Conservation (phyloP, 768 basidiomycete species). For the Boletus rufocinnamomeus region DNA sequence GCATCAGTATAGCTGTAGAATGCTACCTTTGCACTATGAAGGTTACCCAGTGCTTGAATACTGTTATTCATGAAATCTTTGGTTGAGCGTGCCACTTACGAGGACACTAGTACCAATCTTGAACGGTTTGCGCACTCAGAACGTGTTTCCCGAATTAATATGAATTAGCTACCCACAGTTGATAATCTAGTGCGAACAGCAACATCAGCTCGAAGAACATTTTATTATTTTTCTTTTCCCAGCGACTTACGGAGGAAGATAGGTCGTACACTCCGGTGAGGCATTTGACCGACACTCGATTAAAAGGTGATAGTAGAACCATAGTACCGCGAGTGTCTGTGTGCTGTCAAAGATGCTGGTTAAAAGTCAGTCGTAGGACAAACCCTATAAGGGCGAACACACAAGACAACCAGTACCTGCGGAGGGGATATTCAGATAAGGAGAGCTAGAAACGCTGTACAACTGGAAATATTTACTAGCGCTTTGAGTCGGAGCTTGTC, state of each 20-base stretch:
- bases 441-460: neutral
- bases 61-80: neutral
- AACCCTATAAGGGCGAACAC: neutral
- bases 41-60: neutral
- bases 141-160: neutral
- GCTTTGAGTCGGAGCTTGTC: neutral
- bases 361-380: neutral
- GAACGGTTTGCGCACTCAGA: neutral
- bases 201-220: neutral
- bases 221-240: neutral
- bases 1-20: neutral
- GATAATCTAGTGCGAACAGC: neutral
- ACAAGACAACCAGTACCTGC: conserved; percentile 5
- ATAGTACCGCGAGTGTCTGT: neutral
- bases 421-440: neutral
- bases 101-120: neutral
- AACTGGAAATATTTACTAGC: neutral
- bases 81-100: neutral
- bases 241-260: conserved; percentile 12
- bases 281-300: conserved; percentile 13
- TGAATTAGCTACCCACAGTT: neutral
- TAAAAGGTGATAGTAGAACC: neutral
- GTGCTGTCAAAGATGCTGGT: conserved; percentile 13
- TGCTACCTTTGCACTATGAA: neutral
- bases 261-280: neutral